Evolutionary conservation across 208 protist species (phyloP), one percentile per base, ranked within the genome.

Genomic region (Leishmania martiniquensis): DNA sequence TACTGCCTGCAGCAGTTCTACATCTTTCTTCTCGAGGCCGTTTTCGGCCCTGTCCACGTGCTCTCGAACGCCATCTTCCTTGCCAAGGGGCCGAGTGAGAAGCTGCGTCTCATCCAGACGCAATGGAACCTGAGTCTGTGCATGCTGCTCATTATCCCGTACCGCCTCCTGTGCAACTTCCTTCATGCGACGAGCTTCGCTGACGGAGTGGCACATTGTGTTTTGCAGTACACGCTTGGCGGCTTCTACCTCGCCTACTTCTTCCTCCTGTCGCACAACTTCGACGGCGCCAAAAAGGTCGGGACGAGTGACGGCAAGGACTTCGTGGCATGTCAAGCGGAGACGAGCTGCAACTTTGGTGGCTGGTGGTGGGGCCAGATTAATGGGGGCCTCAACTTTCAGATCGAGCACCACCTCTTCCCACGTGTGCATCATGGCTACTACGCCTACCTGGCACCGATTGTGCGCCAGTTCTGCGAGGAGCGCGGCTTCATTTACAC

Each of bases 351-450:
- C 80, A 93, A 90, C 81, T 89, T 95, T 62, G 87, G 89, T 52
- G 90, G 91, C 25, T 93, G 89, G 90, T 92, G 88, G 85, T 87
- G 90, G 89, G 91, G 82, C 0, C 87, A 92, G 74, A 75, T 95
- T 47, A 93, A 91, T 82, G 94, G 94, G 47, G 94, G 92, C 9
- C 85, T 97, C 42, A 96, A 96, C 83, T 95, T 93, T 72, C 94
- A 97, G 77, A 97, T 94, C 44, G 94, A 96, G 83, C 94, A 97
- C 75, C 94, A 97, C 74, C 82, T 97, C 9, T 97, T 96, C 74
- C 94, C 94, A 25, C 83, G 91, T 7, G 87, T 97, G 68, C 91
- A 93, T 71, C 92, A 95, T 79, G 83, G 87, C 77, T 93, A 96
- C 80, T 97, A 95, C 72, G 80, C 82, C 12, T 85, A 89, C 81